phyloP scores from a whole-genome alignment of 495 filamentous ascomycete species.

The Chaetomidium leptoderma region DNA sequence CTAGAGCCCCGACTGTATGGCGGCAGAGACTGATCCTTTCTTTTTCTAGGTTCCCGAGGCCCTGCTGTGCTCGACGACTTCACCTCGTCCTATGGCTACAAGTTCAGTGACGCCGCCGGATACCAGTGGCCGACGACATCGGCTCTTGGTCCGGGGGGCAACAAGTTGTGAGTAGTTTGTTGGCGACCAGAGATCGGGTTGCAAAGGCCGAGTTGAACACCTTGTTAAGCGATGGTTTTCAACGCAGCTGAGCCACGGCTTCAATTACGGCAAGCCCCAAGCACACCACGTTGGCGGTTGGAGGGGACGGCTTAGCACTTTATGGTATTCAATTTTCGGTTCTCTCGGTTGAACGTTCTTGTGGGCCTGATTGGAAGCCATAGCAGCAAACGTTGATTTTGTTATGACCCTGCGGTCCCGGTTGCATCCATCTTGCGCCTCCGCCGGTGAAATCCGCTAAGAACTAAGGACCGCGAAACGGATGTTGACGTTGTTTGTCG shows the following conservation, averaged over 20 bases:
- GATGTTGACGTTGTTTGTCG: no score
- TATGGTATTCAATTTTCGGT: background rate
- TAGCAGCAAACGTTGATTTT: background rate
- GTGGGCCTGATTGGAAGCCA: background rate
- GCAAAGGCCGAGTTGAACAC: slow-evolving; percentile 13
- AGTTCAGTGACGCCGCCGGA: slow-evolving; percentile 94
- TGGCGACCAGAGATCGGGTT: slow-evolving; percentile 1
- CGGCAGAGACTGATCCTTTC: slow-evolving; percentile 14
- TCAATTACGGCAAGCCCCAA: slow-evolving; percentile 5
- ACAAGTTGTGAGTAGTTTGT: slow-evolving; percentile 61
- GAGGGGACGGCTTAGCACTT: background rate
- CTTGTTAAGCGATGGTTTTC: slow-evolving; percentile 22
- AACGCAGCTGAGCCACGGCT: slow-evolving; percentile 20
- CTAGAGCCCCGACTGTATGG: background rate
- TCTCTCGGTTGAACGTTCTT: background rate
- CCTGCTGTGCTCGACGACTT: slow-evolving; percentile 97
- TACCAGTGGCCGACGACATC: slow-evolving; percentile 87
- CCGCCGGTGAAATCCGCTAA: no score
- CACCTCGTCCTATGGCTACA: slow-evolving; percentile 95
- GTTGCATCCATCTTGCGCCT: no score
- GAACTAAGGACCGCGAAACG: no score
- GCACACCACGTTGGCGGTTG: slow-evolving; percentile 3
- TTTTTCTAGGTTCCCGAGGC: slow-evolving; percentile 76
- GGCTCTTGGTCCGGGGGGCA: slow-evolving; percentile 49
- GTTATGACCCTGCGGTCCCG: no score